Conservation (phyloP, 179 eudicot species). For the Gypsophila paniculata region DNA sequence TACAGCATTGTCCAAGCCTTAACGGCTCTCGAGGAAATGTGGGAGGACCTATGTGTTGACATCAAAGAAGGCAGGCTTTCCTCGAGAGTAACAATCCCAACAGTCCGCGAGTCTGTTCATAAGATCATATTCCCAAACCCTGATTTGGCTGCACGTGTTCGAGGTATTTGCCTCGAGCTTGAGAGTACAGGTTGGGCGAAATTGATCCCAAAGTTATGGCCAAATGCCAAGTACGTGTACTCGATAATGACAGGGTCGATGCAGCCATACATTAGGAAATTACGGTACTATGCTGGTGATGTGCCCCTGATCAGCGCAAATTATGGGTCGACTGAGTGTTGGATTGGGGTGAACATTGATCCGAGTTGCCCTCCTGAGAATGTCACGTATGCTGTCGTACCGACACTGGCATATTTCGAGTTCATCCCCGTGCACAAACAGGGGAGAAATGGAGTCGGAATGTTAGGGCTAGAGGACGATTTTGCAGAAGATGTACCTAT, state of each 20-base stretch:
- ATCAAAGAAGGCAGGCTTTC: conserved; percentile 46
- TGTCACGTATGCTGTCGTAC: conserved; percentile 52
- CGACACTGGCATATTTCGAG: conserved; percentile 65
- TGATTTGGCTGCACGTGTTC: conserved; percentile 32
- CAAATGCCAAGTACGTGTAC: conserved; percentile 52
- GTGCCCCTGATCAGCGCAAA: conserved; percentile 61
- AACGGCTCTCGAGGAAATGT: conserved; percentile 43
- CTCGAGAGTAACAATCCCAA: conserved; percentile 37
- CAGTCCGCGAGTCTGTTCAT: conserved; percentile 39
- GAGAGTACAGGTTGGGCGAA: conserved; percentile 38
- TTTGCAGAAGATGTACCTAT: conserved; percentile 58
- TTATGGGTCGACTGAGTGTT: conserved; percentile 76
- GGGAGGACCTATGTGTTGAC: conserved; percentile 51
- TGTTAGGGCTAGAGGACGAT: conserved; percentile 35
- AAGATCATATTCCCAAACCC: conserved; percentile 37
- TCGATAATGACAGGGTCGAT: conserved; percentile 82
- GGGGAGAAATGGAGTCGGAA: conserved; percentile 1
- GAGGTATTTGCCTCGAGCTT: conserved; percentile 33
- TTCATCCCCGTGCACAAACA: conserved; percentile 54
- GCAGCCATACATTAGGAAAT: conserved; percentile 56
- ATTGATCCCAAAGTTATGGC: conserved; percentile 48
- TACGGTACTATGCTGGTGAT: conserved; percentile 52
- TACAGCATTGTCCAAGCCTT: conserved; percentile 62
- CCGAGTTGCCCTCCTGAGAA: conserved; percentile 52
- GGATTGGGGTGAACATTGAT: conserved; percentile 71